Evolutionary conservation across 2,329 filamentous ascomycete genomes (phyloP), one percentile per base, ranked within the genome.

Genomic region (Helotiales sp.): DNA sequence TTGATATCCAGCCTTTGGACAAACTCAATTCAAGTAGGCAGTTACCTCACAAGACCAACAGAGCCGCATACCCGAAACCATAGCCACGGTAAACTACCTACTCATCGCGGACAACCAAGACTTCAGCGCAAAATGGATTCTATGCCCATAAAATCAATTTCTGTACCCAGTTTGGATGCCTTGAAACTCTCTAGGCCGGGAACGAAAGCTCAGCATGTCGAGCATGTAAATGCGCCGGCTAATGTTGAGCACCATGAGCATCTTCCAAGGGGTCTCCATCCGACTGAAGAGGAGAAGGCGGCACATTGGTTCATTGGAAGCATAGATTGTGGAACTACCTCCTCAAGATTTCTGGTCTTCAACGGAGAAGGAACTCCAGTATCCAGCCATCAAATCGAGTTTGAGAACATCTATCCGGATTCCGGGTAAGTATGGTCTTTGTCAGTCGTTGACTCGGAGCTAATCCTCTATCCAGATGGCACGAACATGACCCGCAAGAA

Each of bases 251-350:
- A 55, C 10, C 40, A 61, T 44, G 53, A 61, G 36, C 58, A 66
- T 38, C 49, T 68, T 12, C 65, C 67, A 12, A 54, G 42, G 5
- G 58, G 65, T 8, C 46, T 67, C 6, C 30, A 36, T 1, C 46
- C 63, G 40, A 65, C 67, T 17, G 61, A 60, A 3, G 60, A 63
- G 22, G 65, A 68, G 27, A 64, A 61, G 46, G 49, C 63, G 30
- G 61, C 76, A 38, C 75, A 87, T 56, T 83, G 83, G 75, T 96
- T 90, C 69, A 87, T 96, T 60, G 92, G 91, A 59, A 90, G 89
- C 66, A 93, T 96, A 71, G 92, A 96, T 71, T 91, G 96, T 70
- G 92, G 92, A 58, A 96, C 92, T 12, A 96, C 92, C 30, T 93
- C 89, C 58, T 90, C 91, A 31, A 84, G 92, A 34, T 96, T 96